phyloP scores from a whole-genome alignment of 768 basidiomycete species.

The Mycena venus region DNA sequence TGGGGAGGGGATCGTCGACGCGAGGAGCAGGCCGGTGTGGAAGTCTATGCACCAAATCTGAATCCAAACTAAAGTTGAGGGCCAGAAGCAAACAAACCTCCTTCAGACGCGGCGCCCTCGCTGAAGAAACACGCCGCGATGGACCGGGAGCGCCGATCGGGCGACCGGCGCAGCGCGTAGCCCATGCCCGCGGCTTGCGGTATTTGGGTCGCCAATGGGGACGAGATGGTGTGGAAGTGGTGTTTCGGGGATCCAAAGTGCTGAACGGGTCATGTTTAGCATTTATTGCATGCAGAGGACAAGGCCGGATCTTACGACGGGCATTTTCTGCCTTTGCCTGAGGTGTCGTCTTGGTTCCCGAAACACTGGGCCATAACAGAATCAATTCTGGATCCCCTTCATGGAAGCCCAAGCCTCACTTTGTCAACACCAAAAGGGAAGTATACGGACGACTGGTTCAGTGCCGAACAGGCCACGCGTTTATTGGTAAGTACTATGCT shows the following conservation, averaged over 20 bases:
- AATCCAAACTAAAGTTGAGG: not conserved
- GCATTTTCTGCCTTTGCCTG: conserved; percentile 93
- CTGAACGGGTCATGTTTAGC: conserved; percentile 48
- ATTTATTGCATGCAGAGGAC: not conserved
- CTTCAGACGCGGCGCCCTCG: conserved; percentile 95
- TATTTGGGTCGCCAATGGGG: conserved; percentile 93
- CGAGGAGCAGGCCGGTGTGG: conserved; percentile 89
- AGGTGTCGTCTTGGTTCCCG: conserved; percentile 84
- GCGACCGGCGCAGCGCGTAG: conserved; percentile 88
- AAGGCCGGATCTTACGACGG: conserved; percentile 70
- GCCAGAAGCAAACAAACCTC: conserved; percentile 59
- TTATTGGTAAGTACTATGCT: too few relatives aligned
- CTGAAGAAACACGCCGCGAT: conserved; percentile 94
- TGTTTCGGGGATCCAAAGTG: conserved; percentile 89
- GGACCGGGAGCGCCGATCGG: conserved; percentile 72
- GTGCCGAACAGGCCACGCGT: too few relatives aligned
- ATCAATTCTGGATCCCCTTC: conserved; percentile 86
- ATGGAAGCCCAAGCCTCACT: conserved; percentile 40
- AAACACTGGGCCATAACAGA: conserved; percentile 94
- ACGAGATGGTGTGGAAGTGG: conserved; percentile 96
- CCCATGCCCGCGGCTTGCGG: conserved; percentile 95
- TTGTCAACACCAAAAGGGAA: too few relatives aligned
- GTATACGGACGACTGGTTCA: too few relatives aligned
- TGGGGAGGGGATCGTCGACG: conserved; percentile 82
- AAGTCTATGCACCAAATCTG: conserved; percentile 68